Evolutionary conservation across 768 basidiomycete genomes (phyloP).

Genomic region (Leccinum broughii): DNA sequence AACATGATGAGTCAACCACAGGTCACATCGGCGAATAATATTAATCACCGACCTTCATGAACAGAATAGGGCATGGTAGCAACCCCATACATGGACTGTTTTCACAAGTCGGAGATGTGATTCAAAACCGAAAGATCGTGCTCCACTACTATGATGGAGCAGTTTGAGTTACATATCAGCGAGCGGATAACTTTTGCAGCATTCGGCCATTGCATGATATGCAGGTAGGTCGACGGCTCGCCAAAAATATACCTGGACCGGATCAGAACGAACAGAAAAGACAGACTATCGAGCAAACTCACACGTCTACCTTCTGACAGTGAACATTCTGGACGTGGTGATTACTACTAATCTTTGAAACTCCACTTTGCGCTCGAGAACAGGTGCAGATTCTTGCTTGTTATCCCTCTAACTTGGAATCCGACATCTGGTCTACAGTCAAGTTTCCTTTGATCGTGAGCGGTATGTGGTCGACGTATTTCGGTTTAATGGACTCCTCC

Average conservation of each 20-base stretch:
- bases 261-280: constrained; percentile 3
- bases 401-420: too few species aligned
- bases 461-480: constrained; percentile 99
- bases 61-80: constrained; percentile 95
- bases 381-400: constrained; percentile 73
- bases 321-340: constrained; percentile 61
- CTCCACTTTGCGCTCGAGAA: constrained; percentile 91
- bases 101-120: constrained; percentile 98
- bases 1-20: constrained; percentile 1
- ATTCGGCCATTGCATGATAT: too few species aligned
- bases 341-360: constrained; percentile 78
- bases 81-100: constrained; percentile 96
- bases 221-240: too few species aligned
- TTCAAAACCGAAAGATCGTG: constrained; percentile 97
- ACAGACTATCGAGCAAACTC: constrained; percentile 33
- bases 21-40: constrained; percentile 1
- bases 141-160: constrained; percentile 89
- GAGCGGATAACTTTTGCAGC: constrained; percentile 93
- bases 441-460: constrained; percentile 88
- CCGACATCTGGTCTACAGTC: constrained; percentile 89
- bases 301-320: constrained; percentile 88
- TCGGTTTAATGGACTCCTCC: constrained; percentile 99
- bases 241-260: constrained; percentile 83
- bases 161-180: constrained; percentile 70
- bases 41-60: constrained; percentile 73